phyloP scores from a whole-genome alignment of 1,139 yeast species.

The Debaryomycetaceae sp. region DNA sequence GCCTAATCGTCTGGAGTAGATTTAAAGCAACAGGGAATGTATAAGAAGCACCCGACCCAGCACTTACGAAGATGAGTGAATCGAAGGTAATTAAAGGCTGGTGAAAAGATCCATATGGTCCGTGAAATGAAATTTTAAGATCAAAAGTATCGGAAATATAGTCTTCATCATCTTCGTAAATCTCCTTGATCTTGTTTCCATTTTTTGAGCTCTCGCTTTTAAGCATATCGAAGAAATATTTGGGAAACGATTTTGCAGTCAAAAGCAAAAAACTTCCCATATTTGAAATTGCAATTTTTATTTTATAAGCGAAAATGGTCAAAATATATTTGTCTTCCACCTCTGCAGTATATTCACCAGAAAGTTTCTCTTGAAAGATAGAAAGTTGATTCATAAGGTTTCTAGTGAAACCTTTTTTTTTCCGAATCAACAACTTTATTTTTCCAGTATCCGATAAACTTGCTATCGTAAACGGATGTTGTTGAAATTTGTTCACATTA shows the following conservation, averaged over 20 bases:
- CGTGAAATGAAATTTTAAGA: conserved; percentile 35
- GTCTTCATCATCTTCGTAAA: conserved; percentile 2
- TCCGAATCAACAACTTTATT: conserved; percentile 37
- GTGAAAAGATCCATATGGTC: conserved; percentile 44
- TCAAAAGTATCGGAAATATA: conserved; percentile 8
- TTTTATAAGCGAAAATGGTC: neutral
- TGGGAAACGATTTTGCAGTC: neutral
- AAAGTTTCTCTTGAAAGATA: conserved; percentile 16
- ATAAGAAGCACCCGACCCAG: conserved; percentile 48
- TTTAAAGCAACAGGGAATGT: conserved; percentile 45
- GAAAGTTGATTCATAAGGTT: conserved; percentile 28
- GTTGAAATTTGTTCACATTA: conserved; percentile 35
- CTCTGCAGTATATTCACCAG: conserved; percentile 11
- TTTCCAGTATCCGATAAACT: conserved; percentile 36
- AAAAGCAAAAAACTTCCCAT: neutral
- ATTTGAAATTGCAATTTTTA: neutral
- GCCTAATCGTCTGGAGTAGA: conserved; percentile 23
- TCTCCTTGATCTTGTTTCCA: neutral
- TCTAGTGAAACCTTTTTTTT: conserved; percentile 44
- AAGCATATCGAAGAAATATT: neutral
- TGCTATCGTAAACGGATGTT: conserved; percentile 49
- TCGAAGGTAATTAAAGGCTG: conserved; percentile 45
- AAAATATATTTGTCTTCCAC: conserved; percentile 1
- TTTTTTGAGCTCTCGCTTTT: neutral
- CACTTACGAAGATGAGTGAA: conserved; percentile 35